A percentile compares a stretch with the other conserved stretches of the same genome.
phyloP scores from a whole-genome alignment of 2,329 filamentous ascomycete species.

The Chaetothyriales sp. region DNA sequence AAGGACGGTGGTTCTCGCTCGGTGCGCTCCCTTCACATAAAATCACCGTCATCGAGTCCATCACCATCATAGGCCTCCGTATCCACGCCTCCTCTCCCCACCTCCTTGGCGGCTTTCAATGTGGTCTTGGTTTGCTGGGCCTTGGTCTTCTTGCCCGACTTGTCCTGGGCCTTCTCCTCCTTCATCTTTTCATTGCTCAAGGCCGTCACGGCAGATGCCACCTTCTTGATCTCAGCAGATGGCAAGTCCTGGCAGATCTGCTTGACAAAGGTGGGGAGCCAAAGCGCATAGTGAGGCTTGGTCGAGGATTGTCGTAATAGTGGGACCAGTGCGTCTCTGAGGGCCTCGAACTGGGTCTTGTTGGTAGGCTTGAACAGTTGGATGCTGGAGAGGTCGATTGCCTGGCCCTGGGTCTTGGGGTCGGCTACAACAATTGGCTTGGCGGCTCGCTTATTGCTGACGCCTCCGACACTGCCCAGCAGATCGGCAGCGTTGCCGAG shows the following conservation, averaged over 20 bases:
- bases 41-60: slow-evolving; percentile 55
- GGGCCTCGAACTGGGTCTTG: slow-evolving; percentile 69
- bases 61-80: slow-evolving; percentile 70
- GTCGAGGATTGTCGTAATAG: slow-evolving; percentile 61
- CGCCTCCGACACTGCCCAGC: slow-evolving; percentile 61
- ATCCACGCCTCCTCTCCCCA: slow-evolving; percentile 47
- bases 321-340: slow-evolving; percentile 67
- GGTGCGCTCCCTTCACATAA: slow-evolving; percentile 28
- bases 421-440: slow-evolving; percentile 58
- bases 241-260: slow-evolving; percentile 74
- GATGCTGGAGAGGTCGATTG: slow-evolving; percentile 67
- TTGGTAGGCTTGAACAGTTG: slow-evolving; percentile 79
- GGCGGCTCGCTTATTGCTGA: slow-evolving; percentile 53
- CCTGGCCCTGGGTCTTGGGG: slow-evolving; percentile 57
- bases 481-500: slow-evolving; percentile 82
- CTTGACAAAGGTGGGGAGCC: slow-evolving; percentile 83
- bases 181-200: slow-evolving; percentile 96
- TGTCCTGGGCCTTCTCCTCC: slow-evolving; percentile 89
- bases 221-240: slow-evolving; percentile 93
- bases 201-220: slow-evolving; percentile 73
- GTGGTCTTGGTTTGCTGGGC: slow-evolving; percentile 89
- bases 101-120: slow-evolving; percentile 49
- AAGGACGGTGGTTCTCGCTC: not conserved
- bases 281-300: slow-evolving; percentile 81
- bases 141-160: slow-evolving; percentile 93